A percentile compares a stretch with the other conserved stretches of the same genome.
Evolutionary conservation across 2,329 filamentous ascomycete genomes (phyloP).

Genomic region (Penicillium psychrosexuale): DNA sequence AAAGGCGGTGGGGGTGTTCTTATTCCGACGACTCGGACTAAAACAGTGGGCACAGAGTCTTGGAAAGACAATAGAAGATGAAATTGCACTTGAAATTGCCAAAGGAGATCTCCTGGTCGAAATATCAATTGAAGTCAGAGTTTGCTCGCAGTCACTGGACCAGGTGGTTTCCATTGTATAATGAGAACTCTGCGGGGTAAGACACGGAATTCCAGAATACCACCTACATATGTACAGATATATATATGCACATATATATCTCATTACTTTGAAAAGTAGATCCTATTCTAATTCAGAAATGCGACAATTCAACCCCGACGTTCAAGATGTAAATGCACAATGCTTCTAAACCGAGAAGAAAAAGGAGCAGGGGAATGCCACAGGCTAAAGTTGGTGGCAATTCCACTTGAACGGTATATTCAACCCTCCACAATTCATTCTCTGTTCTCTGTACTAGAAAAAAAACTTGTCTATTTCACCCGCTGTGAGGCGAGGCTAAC

Average conservation of each 20-base stretch:
- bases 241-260: background rate
- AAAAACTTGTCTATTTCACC: background rate
- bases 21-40: constrained; percentile 15
- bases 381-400: background rate
- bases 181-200: constrained; percentile 31
- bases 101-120: background rate
- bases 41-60: background rate
- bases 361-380: background rate
- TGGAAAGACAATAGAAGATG: background rate
- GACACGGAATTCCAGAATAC: background rate
- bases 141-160: constrained; percentile 5
- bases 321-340: background rate
- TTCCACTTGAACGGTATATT: background rate
- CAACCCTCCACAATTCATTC: background rate
- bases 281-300: background rate
- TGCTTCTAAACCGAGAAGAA: background rate
- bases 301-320: background rate
- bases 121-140: background rate
- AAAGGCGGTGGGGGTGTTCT: constrained; percentile 32
- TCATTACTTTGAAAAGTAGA: background rate
- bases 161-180: constrained; percentile 22
- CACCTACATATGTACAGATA: background rate
- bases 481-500: constrained; percentile 16
- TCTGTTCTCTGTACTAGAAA: background rate
- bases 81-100: background rate